Evolutionary conservation across 257 asterid genomes (phyloP), one percentile per base, ranked within the genome.

Genomic region (Nicotiana paniculata): DNA sequence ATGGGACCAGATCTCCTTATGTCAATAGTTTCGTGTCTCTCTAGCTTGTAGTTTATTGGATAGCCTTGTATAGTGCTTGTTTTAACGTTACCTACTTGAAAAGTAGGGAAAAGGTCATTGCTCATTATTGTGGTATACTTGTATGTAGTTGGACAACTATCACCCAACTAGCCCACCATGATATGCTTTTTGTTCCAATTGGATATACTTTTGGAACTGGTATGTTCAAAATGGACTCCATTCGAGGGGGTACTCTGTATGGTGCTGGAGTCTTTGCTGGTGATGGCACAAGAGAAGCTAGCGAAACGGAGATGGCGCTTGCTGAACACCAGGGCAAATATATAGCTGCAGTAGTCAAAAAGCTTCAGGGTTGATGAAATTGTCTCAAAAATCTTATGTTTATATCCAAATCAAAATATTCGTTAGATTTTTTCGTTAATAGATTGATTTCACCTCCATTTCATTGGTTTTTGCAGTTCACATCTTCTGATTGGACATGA

Each of bases 151-250:
- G 97, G 96, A 91, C 97, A 1, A 93, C 97, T 53, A 90, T 93
- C 81, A 91, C 96, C 13, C 98, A 93, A 69, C 85, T 92, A 78
- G 97, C 93, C 81, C 95, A 90, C 81, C 98, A 93, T 15, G 98
- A 97, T 9, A 91, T 92, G 98, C 90, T 93, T 9, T 93, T 90
- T 85, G 95, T 93, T 82, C 98, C 97, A 10, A 89, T 93, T 28
- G 98, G 95, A 4, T 91, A 92, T 87, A 92, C 96, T 10, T 93
- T 93, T 83, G 98, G 95, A 55, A 96, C 96, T 1, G 96, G 93
- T 32, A 92, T 91, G 97, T 93, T 92, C 88, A 92, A 89, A 81
- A 88, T 91, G 95, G 94, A 92, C 78, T 87, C 91, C 37, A 81
- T 89, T 3, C 85, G 93, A 83, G 97, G 97, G 17, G 92, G 90